Percentiles rank a stretch among this genome's conserved stretches.
These are phyloP conservation scores for Nemania abortiva DNA, from an alignment of 2,329 filamentous ascomycete species.

Conservation along the genomic window DNA sequence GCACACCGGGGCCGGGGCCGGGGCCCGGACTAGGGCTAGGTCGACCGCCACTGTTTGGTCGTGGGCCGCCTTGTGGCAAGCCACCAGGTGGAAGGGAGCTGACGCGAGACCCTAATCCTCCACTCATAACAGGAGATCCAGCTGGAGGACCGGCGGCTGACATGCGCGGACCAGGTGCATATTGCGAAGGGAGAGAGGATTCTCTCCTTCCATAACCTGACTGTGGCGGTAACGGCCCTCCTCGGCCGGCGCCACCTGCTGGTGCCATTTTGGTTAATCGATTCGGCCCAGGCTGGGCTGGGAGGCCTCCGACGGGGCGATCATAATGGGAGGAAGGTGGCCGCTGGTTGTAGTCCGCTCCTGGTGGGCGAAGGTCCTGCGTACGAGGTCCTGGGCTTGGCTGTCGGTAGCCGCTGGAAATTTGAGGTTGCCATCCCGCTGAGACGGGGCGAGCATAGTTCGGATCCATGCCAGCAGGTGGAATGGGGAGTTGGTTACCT, in stretches of 20 bases:
- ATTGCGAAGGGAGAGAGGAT: slow-evolving; percentile 44
- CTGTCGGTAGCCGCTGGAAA: slow-evolving; percentile 56
- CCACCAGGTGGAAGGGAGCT: slow-evolving; percentile 47
- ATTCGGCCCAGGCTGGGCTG: slow-evolving; percentile 52
- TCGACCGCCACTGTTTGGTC: slow-evolving; percentile 43
- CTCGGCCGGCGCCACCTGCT: slow-evolving; percentile 47
- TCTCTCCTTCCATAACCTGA: slow-evolving; percentile 44
- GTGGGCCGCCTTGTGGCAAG: slow-evolving; percentile 48
- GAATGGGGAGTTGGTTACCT: slow-evolving; percentile 59
- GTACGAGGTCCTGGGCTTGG: slow-evolving; percentile 54
- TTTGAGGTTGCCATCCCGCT: slow-evolving; percentile 60
- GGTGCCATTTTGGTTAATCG: slow-evolving; percentile 56
- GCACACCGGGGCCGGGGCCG: slow-evolving; percentile 23
- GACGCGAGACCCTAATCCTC: slow-evolving; percentile 45
- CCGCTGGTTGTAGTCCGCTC: slow-evolving; percentile 47
- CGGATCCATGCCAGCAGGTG: slow-evolving; percentile 56
- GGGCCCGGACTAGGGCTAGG: slow-evolving; percentile 29
- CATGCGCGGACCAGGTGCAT: slow-evolving; percentile 53
- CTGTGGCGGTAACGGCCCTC: slow-evolving; percentile 44
- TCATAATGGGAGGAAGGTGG: slow-evolving; percentile 44
- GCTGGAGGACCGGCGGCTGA: slow-evolving; percentile 41
- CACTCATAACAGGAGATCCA: slow-evolving; percentile 47
- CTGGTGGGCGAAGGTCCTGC: slow-evolving; percentile 46
- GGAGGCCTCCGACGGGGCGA: slow-evolving; percentile 47
- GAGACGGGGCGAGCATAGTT: slow-evolving; percentile 58